Percentiles rank a stretch among this genome's conserved stretches.
phyloP scores from a whole-genome alignment of 257 asterid species.

The Solanum tarijense region DNA sequence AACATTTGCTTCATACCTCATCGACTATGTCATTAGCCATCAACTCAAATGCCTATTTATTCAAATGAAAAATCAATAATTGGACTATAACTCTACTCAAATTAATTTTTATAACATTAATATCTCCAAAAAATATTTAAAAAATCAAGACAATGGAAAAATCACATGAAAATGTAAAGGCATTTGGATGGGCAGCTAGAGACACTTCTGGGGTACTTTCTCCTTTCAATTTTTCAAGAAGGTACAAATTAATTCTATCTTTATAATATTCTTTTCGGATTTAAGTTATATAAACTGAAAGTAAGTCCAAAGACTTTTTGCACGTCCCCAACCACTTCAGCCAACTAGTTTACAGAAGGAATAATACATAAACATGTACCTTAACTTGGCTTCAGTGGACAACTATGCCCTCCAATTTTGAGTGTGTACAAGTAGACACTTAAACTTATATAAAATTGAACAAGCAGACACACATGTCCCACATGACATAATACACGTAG shows the following conservation, averaged over 20 bases:
- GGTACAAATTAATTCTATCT: neutral
- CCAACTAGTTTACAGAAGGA: neutral
- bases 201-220: neutral
- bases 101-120: neutral
- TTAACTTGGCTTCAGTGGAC: neutral
- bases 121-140: neutral
- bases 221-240: neutral
- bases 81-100: neutral
- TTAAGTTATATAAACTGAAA: neutral
- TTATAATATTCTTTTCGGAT: neutral
- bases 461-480: neutral
- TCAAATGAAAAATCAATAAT: neutral
- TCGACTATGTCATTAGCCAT: neutral
- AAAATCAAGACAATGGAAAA: neutral
- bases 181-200: neutral
- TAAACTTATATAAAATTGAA: too few species aligned
- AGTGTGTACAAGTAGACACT: neutral
- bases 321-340: neutral
- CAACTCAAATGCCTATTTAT: neutral
- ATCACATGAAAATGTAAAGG: neutral
- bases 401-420: neutral
- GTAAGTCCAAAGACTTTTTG: neutral
- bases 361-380: too few species aligned
- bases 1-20: neutral
- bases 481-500: neutral